Percentiles rank a stretch among this genome's conserved stretches.
Evolutionary conservation across 2,329 filamentous ascomycete genomes (phyloP).

Genomic region (Xylaria sp.): DNA sequence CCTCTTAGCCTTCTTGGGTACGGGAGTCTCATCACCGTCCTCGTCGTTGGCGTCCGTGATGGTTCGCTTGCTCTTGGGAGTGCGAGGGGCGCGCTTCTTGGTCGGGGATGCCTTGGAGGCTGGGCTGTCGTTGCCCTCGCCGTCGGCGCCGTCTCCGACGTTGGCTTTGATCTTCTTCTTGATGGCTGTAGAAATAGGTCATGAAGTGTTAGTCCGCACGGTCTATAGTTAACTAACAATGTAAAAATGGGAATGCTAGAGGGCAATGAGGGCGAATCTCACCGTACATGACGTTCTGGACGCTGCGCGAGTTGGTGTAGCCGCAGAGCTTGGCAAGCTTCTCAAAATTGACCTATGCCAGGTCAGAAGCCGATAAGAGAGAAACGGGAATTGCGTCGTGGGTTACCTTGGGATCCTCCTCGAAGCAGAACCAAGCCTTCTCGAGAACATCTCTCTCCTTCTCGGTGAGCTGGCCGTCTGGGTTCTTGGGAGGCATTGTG

Average conservation of each 20-base stretch:
- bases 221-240: background rate
- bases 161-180: slow-evolving; percentile 5
- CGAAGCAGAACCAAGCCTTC: slow-evolving; percentile 30
- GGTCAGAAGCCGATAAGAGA: background rate
- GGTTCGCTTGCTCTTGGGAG: background rate
- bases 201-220: background rate
- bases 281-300: slow-evolving; percentile 25
- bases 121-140: background rate
- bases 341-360: slow-evolving; percentile 25
- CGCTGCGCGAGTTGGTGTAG: slow-evolving; percentile 28
- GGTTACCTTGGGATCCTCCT: slow-evolving; percentile 26
- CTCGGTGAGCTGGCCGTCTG: slow-evolving; percentile 17
- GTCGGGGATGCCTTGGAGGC: background rate
- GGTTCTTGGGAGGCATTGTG: slow-evolving; percentile 16
- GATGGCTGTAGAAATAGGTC: background rate
- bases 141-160: background rate
- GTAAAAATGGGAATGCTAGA: too few species aligned
- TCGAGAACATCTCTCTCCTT: slow-evolving; percentile 29
- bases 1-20: background rate
- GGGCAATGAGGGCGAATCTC: background rate
- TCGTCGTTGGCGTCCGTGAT: background rate
- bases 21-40: background rate
- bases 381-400: too few species aligned
- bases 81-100: background rate
- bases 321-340: slow-evolving; percentile 32